Evolutionary conservation across 83 land plant genomes (phyloP).

Genomic region (Thuja plicata): DNA sequence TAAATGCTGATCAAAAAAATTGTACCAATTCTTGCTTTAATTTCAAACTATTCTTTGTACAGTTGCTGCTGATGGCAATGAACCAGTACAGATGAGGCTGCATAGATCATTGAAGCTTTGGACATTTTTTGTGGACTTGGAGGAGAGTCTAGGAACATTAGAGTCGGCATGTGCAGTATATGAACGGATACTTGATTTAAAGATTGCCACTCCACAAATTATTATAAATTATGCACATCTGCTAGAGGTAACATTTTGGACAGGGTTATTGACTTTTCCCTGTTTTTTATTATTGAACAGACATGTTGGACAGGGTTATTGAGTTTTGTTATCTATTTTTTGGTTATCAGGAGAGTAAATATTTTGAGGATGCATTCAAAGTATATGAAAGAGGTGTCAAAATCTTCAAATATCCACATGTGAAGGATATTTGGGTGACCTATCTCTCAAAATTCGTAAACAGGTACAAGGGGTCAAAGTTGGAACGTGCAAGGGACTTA

Average conservation of each 20-base stretch:
- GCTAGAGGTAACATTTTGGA: constrained; percentile 60
- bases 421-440: constrained; percentile 96
- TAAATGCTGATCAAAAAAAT: neutral
- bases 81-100: constrained; percentile 92
- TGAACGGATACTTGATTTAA: constrained; percentile 83
- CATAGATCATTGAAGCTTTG: constrained; percentile 83
- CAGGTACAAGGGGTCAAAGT: constrained; percentile 81
- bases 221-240: constrained; percentile 82
- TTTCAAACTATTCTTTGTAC: constrained; percentile 24
- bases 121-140: constrained; percentile 96
- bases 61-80: constrained; percentile 93
- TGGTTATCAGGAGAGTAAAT: constrained; percentile 65
- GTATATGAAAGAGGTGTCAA: constrained; percentile 98
- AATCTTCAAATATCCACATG: constrained; percentile 97
- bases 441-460: constrained; percentile 93
- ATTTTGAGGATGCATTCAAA: constrained; percentile 95
- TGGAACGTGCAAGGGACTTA: constrained; percentile 89
- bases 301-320: no score
- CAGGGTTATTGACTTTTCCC: no score
- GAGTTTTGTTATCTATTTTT: neutral
- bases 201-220: constrained; percentile 95
- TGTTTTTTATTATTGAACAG: neutral
- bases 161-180: constrained; percentile 84
- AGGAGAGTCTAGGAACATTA: constrained; percentile 84
- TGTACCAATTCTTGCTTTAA: neutral